Evolutionary conservation across 73 alveolate genomes (phyloP), one percentile per base, ranked within the genome.

Genomic region (Loxodes magnus): DNA sequence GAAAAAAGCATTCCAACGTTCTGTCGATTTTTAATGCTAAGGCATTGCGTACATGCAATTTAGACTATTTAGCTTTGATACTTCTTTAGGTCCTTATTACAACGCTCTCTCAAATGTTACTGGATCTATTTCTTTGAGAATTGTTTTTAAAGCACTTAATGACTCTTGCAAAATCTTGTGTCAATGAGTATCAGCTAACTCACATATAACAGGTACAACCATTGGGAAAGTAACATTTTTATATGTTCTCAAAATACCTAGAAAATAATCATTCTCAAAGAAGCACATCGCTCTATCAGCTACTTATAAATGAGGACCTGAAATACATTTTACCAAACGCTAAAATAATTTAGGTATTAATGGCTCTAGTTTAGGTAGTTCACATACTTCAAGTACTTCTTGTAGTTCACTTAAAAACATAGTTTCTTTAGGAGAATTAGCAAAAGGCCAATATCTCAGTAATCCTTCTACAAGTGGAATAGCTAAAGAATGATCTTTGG

Each of bases 371-470:
- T 78, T 77, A 41, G 79, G 69, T 23, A 74, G 77, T 30, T 85
- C 96, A 62, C 94, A 85, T 43, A 85, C 91, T 61, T 85, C 94
- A 44, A 85, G 56, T 34, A 85, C 96, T 43, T 85, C 96, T 16
- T 74, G 77, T 30, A 85, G 66, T 72, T 85, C 96, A 35, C 79
- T 59, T n/a, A 85, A 61, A 59, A 85, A 85, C 55, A 85, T 78
- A 2, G 94, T 84, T 65, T 91, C 97, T 54, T 91, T 91, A 12
- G 79, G 88, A 41, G 94, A 81, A 74, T 87, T 87, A 19, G 92
- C 97, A 67, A 80, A 82, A 35, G 97, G 97, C 97, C 97, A 87
- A 62, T 72, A 82, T 46, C 87, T 79, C n/a, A 87, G 73, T 19
- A 87, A 56, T 19, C 94, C 94, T 57, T 83, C 93, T 7, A 87